Evolutionary conservation across 164 flowering plant genomes (phyloP).

Genomic region (Houttuynia cordata): DNA sequence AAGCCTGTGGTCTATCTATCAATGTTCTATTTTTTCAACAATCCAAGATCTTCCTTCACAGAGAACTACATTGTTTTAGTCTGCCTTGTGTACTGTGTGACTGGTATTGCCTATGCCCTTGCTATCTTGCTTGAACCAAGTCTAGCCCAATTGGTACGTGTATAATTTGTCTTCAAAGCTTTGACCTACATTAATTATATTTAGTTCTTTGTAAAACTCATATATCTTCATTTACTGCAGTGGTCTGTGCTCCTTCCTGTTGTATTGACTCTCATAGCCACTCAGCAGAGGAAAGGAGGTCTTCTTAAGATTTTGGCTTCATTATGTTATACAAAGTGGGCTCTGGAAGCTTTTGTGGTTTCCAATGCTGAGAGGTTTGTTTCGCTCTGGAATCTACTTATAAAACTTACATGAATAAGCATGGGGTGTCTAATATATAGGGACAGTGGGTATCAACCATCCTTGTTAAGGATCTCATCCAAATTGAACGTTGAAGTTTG

Average conservation of each 20-base stretch:
- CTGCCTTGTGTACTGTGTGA: conserved; percentile 89
- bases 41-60: conserved; percentile 68
- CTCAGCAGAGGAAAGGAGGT: conserved; percentile 22
- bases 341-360: conserved; percentile 83
- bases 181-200: neutral
- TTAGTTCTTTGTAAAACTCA: neutral
- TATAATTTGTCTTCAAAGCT: neutral
- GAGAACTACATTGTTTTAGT: conserved; percentile 68
- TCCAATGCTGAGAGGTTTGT: conserved; percentile 81
- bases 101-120: conserved; percentile 81
- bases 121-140: conserved; percentile 73
- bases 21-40: conserved; percentile 98
- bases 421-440: too few species aligned
- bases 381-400: too few species aligned
- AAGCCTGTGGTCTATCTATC: conserved; percentile 92
- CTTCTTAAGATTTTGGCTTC: conserved; percentile 27
- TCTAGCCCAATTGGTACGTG: conserved; percentile 80
- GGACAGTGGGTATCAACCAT: too few species aligned
- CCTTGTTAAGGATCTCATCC: too few species aligned
- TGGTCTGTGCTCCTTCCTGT: conserved; percentile 97
- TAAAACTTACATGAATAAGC: too few species aligned
- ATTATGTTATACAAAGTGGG: conserved; percentile 80
- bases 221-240: conserved; percentile 25
- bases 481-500: too few species aligned
- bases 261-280: conserved; percentile 88